Evolutionary conservation across 2,329 filamentous ascomycete genomes (phyloP).

Genomic region (Leptographium radiaticola): DNA sequence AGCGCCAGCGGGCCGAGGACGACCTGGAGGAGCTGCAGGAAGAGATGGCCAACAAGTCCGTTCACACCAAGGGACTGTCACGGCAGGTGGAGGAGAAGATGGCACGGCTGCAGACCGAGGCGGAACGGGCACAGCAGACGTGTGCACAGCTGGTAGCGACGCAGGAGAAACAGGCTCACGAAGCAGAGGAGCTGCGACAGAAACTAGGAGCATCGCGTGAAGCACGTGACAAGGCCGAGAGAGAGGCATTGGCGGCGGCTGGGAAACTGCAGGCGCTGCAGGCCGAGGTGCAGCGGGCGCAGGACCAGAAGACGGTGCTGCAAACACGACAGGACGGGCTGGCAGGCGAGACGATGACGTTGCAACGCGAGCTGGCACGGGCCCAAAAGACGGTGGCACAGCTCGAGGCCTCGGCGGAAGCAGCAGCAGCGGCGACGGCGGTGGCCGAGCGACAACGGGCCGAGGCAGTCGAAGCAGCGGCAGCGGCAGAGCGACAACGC

Average conservation of each 20-base stretch:
- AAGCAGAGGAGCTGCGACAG: slow-evolving; percentile 30
- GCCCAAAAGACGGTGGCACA: slow-evolving; percentile 33
- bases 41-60: slow-evolving; percentile 67
- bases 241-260: slow-evolving; percentile 25
- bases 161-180: slow-evolving; percentile 30
- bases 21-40: slow-evolving; percentile 57
- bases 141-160: slow-evolving; percentile 39
- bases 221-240: slow-evolving; percentile 27
- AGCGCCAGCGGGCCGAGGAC: slow-evolving; percentile 43
- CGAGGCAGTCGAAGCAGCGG: neutral
- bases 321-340: slow-evolving; percentile 57
- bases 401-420: slow-evolving; percentile 29
- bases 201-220: slow-evolving; percentile 30
- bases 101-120: slow-evolving; percentile 51
- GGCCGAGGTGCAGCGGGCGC: slow-evolving; percentile 42
- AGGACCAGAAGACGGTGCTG: slow-evolving; percentile 55
- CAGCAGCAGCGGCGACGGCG: too few species aligned
- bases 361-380: slow-evolving; percentile 49
- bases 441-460: slow-evolving; percentile 21
- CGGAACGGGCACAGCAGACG: slow-evolving; percentile 38
- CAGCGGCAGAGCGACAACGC: slow-evolving; percentile 41
- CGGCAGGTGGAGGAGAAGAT: slow-evolving; percentile 64
- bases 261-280: slow-evolving; percentile 41
- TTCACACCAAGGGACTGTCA: slow-evolving; percentile 60
- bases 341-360: slow-evolving; percentile 48